Evolutionary conservation across 1,139 yeast species (phyloP), one percentile per base, ranked within the genome.

Genomic region (Ashbya aceris): DNA sequence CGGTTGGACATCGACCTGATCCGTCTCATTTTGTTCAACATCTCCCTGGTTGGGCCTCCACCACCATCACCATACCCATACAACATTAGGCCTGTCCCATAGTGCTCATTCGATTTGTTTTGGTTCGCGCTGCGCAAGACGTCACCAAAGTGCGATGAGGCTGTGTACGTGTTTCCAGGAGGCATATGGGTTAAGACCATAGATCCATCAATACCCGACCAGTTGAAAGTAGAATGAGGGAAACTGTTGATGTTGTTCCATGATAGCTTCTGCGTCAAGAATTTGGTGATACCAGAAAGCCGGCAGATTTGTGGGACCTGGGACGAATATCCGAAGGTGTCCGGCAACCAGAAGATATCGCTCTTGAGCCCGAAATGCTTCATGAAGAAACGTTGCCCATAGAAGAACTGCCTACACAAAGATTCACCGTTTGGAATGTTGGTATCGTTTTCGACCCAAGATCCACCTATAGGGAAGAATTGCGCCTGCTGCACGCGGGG

Each of bases 1-100:
- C 82, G 81, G 58, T 89, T 83, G 27, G 87, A 75, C 47, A 89
- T 65, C 13, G 96, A 96, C 56, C 97, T 74, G 60, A 91, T 82
- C 54, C 97, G 77, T 60, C 97, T 77, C 54, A 91, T 70, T 60
- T 86, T 87, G 59, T 91, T 96, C 49, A 91, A 58, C 95, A 87
- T 89, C 56, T 83, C 95, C 36, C 83, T 83, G 4, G 86, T 81
- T 32, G 97, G 97, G 5, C 98, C 98, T 50, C 97, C 97, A 48
- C 98, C 98, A 53, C 98, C 98, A 58, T 91, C 98, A 57, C 98
- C 98, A 54, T 83, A 78, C 33, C 98, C 98, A 55, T 77, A 91
- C 42, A 87, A 69, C 58, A 91, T 67, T 58, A 91, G 69, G 0
- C 95, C 93, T 9, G 83, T 74, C 42, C 85, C 91, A 40, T 82